Evolutionary conservation across 768 basidiomycete species (phyloP).

Genomic region (Neoboletus magnificus): DNA sequence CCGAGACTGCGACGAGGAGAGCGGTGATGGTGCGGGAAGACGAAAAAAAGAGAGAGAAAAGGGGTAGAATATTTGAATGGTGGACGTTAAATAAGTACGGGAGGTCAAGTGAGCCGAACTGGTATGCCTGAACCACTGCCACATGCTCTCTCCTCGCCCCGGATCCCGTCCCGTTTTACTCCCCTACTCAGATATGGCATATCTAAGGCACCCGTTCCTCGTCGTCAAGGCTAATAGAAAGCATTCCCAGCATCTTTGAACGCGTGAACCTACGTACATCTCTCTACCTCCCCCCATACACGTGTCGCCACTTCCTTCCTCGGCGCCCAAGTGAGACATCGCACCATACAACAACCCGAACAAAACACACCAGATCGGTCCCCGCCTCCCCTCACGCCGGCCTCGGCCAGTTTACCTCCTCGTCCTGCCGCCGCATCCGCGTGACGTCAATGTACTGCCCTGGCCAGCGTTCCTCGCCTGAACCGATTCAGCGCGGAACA

Average conservation of each 20-base stretch:
- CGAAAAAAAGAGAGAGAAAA: neutral
- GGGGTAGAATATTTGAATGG: conserved; percentile 1
- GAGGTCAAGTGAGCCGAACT: conserved; percentile 17
- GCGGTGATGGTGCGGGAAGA: conserved; percentile 9
- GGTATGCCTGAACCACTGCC: conserved; percentile 13
- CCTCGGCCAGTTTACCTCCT: conserved; percentile 68
- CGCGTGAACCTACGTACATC: neutral
- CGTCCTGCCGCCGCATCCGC: conserved; percentile 51
- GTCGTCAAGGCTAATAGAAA: conserved; percentile 16
- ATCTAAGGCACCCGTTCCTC: conserved; percentile 1
- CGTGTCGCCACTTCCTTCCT: neutral
- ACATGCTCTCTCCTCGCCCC: neutral
- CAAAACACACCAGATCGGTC: neutral
- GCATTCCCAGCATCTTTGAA: conserved; percentile 10
- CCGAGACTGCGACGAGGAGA: neutral
- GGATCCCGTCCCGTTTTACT: neutral
- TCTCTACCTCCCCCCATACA: conserved; percentile 1
- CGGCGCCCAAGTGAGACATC: neutral
- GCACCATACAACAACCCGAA: neutral
- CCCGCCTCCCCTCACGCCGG: conserved; percentile 43
- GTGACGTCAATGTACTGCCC: conserved; percentile 77
- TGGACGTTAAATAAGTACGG: conserved; percentile 14
- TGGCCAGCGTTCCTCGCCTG: conserved; percentile 68
- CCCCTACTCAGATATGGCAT: neutral
- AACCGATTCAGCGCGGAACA: conserved; percentile 8